These are phyloP conservation scores for Monosporascus sp. DNA, from an alignment of 2,329 filamentous ascomycete species.

Conservation along the genomic window DNA sequence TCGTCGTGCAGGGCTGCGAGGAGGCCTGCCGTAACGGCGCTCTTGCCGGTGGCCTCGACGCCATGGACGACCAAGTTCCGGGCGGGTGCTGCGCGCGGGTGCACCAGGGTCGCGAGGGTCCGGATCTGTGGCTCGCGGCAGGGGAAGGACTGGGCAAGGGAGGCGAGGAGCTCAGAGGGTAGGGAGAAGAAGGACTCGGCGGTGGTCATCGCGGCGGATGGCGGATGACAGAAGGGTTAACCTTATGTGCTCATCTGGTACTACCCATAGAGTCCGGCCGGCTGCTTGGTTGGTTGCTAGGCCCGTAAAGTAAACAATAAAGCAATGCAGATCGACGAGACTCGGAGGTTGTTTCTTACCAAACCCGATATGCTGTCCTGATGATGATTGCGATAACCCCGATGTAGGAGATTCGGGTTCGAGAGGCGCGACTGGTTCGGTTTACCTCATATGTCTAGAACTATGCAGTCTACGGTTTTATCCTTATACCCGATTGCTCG, in stretches of 20 bases:
- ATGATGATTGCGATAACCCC: too few relatives aligned
- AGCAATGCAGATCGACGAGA: too few relatives aligned
- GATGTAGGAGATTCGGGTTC: too few relatives aligned
- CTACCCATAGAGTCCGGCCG: constrained; percentile 14
- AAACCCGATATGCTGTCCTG: too few relatives aligned
- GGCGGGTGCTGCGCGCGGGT: constrained; percentile 64
- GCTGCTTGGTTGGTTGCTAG: too few relatives aligned
- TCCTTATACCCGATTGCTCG: too few relatives aligned
- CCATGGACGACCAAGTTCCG: constrained; percentile 76
- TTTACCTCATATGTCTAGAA: too few relatives aligned
- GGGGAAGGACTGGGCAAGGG: constrained; percentile 45
- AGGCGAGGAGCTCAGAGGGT: constrained; percentile 44
- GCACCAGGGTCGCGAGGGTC: constrained; percentile 49
- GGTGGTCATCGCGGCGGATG: not conserved
- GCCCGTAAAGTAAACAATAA: too few relatives aligned
- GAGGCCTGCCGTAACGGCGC: constrained; percentile 58
- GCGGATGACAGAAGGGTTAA: not conserved
- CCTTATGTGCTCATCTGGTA: not conserved
- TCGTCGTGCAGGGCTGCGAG: constrained; percentile 41
- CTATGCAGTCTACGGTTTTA: too few relatives aligned
- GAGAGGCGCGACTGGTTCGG: too few relatives aligned
- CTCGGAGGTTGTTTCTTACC: too few relatives aligned
- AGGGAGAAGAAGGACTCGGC: constrained; percentile 42
- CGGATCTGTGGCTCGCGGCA: constrained; percentile 55
- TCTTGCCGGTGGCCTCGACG: constrained; percentile 82